Evolutionary conservation across 164 flowering plant species (phyloP).

Genomic region (Berberis vulgaris): DNA sequence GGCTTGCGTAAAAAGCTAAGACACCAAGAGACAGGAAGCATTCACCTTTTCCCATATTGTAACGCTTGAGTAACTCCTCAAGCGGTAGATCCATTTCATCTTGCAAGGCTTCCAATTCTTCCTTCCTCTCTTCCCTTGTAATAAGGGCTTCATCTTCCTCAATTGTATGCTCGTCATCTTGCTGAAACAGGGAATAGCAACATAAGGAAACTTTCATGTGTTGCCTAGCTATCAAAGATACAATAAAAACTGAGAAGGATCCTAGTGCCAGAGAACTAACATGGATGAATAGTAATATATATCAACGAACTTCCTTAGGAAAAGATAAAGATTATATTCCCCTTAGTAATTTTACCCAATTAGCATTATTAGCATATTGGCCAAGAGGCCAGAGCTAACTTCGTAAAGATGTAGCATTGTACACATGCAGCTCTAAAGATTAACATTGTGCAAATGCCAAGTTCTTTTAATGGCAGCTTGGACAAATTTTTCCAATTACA

Average conservation of each 20-base stretch:
- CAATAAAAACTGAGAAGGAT: too few species aligned
- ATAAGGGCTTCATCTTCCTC: constrained; percentile 92
- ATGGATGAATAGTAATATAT: too few species aligned
- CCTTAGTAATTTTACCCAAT: too few species aligned
- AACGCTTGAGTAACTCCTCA: constrained; percentile 79
- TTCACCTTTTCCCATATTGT: constrained; percentile 38
- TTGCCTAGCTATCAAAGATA: not conserved
- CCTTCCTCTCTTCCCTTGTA: constrained; percentile 76
- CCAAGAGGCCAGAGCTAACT: too few species aligned
- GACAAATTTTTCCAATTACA: not conserved
- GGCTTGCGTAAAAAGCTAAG: not conserved
- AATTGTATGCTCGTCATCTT: constrained; percentile 89
- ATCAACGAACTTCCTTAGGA: too few species aligned
- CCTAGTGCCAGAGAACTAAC: too few species aligned
- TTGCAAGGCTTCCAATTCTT: constrained; percentile 76
- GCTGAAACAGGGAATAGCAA: constrained; percentile 46
- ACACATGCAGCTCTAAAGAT: too few species aligned
- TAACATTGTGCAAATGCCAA: too few species aligned
- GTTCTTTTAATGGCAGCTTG: not conserved
- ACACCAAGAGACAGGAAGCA: not conserved
- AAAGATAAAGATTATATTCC: too few species aligned
- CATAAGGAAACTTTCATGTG: constrained; percentile 1
- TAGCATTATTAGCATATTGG: too few species aligned
- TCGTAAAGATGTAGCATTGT: too few species aligned
- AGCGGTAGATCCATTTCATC: constrained; percentile 78